A percentile compares a stretch with the other conserved stretches of the same genome.
phyloP scores from a whole-genome alignment of 768 basidiomycete genomes.

The Podaxis mareebaensis region DNA sequence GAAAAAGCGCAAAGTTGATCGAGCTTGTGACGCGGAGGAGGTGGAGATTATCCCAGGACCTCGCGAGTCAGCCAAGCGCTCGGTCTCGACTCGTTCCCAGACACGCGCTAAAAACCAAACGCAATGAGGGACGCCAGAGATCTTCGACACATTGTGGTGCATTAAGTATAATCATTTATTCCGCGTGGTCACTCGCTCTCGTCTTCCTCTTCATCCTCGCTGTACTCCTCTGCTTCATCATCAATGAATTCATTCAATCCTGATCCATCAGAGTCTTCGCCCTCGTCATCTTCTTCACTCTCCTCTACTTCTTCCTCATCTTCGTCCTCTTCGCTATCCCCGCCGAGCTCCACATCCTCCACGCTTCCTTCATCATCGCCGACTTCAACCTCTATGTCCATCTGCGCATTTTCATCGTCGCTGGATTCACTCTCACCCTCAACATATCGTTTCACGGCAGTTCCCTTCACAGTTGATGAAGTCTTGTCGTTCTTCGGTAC shows the following conservation, averaged over 20 bases:
- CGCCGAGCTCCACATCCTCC: constrained; percentile 77
- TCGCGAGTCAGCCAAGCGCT: constrained; percentile 1
- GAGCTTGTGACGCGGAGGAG: background rate
- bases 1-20: background rate
- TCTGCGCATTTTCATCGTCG: constrained; percentile 57
- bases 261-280: constrained; percentile 36
- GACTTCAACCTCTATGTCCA: constrained; percentile 63
- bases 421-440: constrained; percentile 74
- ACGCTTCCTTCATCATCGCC: constrained; percentile 73
- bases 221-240: constrained; percentile 62
- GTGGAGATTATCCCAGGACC: background rate
- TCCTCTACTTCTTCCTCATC: constrained; percentile 42
- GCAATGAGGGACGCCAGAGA: background rate
- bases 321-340: constrained; percentile 53
- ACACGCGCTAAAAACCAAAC: background rate
- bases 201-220: constrained; percentile 47
- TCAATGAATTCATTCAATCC: constrained; percentile 54
- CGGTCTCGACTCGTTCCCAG: background rate
- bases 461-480: constrained; percentile 31
- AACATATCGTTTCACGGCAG: constrained; percentile 55
- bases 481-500: constrained; percentile 40
- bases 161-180: background rate
- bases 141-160: background rate
- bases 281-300: constrained; percentile 30
- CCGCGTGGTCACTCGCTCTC: constrained; percentile 46